Evolutionary conservation across 108 stramenopile genomes (phyloP).

Genomic region (Skeletonema potamos): DNA sequence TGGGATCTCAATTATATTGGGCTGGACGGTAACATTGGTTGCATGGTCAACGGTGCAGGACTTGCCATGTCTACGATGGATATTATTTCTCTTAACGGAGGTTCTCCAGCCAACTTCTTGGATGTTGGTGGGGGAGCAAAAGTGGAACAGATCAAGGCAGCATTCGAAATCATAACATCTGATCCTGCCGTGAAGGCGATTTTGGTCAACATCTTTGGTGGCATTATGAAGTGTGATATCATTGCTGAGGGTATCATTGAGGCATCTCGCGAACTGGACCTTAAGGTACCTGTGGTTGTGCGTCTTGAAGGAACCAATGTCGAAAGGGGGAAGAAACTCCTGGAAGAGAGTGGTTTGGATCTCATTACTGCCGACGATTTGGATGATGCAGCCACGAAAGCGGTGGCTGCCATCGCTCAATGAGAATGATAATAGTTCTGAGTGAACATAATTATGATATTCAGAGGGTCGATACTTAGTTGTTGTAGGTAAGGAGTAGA

Average conservation of each 20-base stretch:
- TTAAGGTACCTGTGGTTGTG: slow-evolving; percentile 87
- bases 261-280: slow-evolving; percentile 80
- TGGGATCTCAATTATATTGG: slow-evolving; percentile 96
- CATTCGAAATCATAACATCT: slow-evolving; percentile 77
- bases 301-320: slow-evolving; percentile 95
- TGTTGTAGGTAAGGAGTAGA: background rate
- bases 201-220: slow-evolving; percentile 96
- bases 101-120: slow-evolving; percentile 95
- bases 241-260: slow-evolving; percentile 91
- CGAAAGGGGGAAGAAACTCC: slow-evolving; percentile 79
- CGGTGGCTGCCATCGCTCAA: slow-evolving; percentile 55
- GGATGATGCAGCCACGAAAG: slow-evolving; percentile 92
- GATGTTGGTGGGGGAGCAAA: slow-evolving; percentile 92
- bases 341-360: slow-evolving; percentile 65
- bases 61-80: slow-evolving; percentile 97
- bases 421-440: background rate
- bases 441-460: background rate
- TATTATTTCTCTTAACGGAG: slow-evolving; percentile 93
- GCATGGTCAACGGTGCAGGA: slow-evolving; percentile 98
- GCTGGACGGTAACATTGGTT: slow-evolving; percentile 95
- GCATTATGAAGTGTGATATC: slow-evolving; percentile 96
- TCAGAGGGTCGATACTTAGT: background rate
- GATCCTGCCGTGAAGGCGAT: slow-evolving; percentile 83
- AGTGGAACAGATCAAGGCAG: slow-evolving; percentile 71
- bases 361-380: slow-evolving; percentile 81